Conservation (phyloP, 75 land plant genomes). For the Pinus taeda region DNA sequence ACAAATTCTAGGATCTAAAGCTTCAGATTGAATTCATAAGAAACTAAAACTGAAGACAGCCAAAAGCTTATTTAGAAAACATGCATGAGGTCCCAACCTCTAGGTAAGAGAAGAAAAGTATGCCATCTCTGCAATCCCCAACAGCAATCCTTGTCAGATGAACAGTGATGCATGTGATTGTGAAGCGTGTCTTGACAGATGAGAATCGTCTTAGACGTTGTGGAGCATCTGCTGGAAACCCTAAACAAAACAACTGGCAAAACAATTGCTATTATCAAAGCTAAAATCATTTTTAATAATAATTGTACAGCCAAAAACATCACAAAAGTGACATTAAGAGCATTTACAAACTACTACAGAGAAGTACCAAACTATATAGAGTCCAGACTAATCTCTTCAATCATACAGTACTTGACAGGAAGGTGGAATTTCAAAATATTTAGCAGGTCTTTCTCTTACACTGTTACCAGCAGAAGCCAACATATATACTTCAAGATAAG, state of each 20-base stretch:
- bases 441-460: constrained; percentile 47
- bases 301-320: constrained; percentile 3
- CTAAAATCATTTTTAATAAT: background rate
- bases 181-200: constrained; percentile 72
- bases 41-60: background rate
- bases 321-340: background rate
- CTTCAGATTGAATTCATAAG: background rate
- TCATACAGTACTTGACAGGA: background rate
- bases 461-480: constrained; percentile 86
- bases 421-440: background rate
- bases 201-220: constrained; percentile 59
- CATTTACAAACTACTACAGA: constrained; percentile 4
- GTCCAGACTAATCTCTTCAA: background rate
- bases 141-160: constrained; percentile 83
- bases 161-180: constrained; percentile 65
- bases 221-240: constrained; percentile 60
- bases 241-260: constrained; percentile 78
- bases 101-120: constrained; percentile 75
- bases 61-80: background rate
- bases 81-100: constrained; percentile 48
- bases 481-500: constrained; percentile 82
- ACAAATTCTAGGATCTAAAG: background rate
- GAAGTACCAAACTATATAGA: background rate
- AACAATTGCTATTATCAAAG: constrained; percentile 8
- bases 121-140: constrained; percentile 97